Conservation (phyloP, 1,139 yeast species). For the Nematodospora anomalae region DNA sequence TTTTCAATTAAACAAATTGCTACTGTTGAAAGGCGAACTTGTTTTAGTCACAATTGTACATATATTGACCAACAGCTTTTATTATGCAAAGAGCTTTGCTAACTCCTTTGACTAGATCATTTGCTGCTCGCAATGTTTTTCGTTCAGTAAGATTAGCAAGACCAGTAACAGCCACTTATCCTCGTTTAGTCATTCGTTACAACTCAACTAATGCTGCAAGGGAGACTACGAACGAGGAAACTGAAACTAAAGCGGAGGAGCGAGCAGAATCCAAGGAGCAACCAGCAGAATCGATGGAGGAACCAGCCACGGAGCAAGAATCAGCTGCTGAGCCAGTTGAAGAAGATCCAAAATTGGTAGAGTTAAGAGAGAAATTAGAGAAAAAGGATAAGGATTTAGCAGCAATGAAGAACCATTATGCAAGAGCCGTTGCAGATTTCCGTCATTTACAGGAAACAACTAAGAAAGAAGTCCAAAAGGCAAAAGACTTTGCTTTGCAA, state of each 20-base stretch:
- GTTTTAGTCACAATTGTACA: too few species aligned
- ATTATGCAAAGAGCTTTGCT: conserved; percentile 36
- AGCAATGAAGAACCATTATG: conserved; percentile 77
- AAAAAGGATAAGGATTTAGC: conserved; percentile 80
- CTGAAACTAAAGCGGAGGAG: conserved; percentile 9
- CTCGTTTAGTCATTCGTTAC: conserved; percentile 20
- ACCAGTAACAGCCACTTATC: conserved; percentile 17
- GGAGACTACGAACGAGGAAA: conserved; percentile 10
- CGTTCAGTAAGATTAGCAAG: conserved; percentile 19
- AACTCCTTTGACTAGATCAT: conserved; percentile 26
- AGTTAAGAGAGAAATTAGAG: conserved; percentile 54
- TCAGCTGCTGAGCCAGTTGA: conserved; percentile 16
- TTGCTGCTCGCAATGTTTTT: conserved; percentile 21
- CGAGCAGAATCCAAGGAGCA: conserved; percentile 9
- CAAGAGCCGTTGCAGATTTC: conserved; percentile 89
- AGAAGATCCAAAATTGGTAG: conserved; percentile 31
- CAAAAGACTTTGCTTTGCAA: conserved; percentile 88
- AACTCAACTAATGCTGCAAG: conserved; percentile 24
- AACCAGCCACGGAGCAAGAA: conserved; percentile 16
- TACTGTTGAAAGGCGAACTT: too few species aligned
- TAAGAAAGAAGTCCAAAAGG: conserved; percentile 81
- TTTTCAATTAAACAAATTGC: too few species aligned
- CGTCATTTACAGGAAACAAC: conserved; percentile 91
- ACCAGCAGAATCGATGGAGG: conserved; percentile 3
- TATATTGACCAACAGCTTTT: too few species aligned